Percentiles rank a stretch among this genome's conserved stretches.
phyloP scores from a whole-genome alignment of 2,329 filamentous ascomycete genomes.

The Claviceps citrina region DNA sequence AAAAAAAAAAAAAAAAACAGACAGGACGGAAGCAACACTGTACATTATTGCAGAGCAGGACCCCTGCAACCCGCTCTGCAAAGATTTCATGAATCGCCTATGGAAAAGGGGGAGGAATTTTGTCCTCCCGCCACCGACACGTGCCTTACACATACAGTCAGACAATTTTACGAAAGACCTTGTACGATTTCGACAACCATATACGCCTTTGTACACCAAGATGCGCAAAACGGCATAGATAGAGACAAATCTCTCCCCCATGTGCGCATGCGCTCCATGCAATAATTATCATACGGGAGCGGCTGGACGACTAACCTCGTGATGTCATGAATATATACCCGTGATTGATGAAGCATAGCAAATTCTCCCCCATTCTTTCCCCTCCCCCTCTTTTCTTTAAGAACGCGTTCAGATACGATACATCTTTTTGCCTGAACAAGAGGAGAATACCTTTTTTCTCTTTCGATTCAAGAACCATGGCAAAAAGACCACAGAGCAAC shows the following conservation, averaged over 20 bases:
- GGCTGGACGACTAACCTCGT: background rate
- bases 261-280: background rate
- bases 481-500: slow-evolving; percentile 44
- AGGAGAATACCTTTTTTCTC: background rate
- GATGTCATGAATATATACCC: background rate
- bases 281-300: background rate
- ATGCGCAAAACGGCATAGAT: background rate
- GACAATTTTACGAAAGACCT: background rate
- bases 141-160: background rate
- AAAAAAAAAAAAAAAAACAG: too few species aligned
- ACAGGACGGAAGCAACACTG: too few species aligned
- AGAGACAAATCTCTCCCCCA: background rate
- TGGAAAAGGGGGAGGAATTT: too few species aligned
- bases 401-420: slow-evolving; percentile 49
- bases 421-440: slow-evolving; percentile 34
- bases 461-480: slow-evolving; percentile 22
- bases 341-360: background rate
- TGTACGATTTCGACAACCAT: background rate
- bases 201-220: background rate
- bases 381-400: background rate
- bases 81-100: too few species aligned
- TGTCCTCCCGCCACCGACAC: background rate
- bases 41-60: too few species aligned
- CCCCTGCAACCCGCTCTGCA: too few species aligned
- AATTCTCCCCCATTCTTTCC: background rate